Base-by-base conservation (phyloP, 805 yeast genomes). In the Myxozyma geophila region DNA sequence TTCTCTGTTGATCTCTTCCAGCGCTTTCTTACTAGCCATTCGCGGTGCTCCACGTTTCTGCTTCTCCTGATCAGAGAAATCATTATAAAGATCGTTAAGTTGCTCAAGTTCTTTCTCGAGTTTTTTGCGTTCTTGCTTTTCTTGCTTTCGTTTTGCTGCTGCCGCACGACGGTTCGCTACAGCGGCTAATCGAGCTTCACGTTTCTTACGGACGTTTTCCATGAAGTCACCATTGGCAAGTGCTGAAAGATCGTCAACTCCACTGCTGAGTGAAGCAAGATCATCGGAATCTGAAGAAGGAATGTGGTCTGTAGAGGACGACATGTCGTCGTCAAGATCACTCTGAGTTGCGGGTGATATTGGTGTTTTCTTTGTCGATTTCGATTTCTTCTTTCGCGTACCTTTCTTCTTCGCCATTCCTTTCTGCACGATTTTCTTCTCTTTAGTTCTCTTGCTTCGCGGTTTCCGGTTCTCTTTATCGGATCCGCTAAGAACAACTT, bases 11-110 rank as follows among this genome's bases (percentile, higher is more conserved):
- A 67, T 60, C 43, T 67, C 68, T 37, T 60, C 64, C 37, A 63
- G n/a, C 2, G 70, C 70, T 35, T 67, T 67, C 43, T 59, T 64
- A 39, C 66, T 58, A 2, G 70, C 68, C 59, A 46, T 35, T 8
- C 51, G 10, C 17, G 54, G 43, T 15, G 36, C 8, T 28, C 57
- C n/a, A 5, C 28, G 13, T 43, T 17, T 23, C 23, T 23, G 21
- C 4, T 54, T 43, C 28, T 53, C 59, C 4, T 44, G 44, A 47
- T 21, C 35, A 17, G 9, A n/a, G n/a, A 19, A 40, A 12, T 23
- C 28, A 3, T 47, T 36, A 33, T 48, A 9, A 12, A 50, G 35
- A 3, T 47, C 37, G 17, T 40, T 15, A 15, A 50, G 35, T 47
- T 49, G 40, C 37, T 48, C 55, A 10, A 54, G 52, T 28, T 50